Percentiles rank a stretch among this genome's conserved stretches.
Evolutionary conservation across 768 basidiomycete species (phyloP).

Genomic region (Russula compacta): DNA sequence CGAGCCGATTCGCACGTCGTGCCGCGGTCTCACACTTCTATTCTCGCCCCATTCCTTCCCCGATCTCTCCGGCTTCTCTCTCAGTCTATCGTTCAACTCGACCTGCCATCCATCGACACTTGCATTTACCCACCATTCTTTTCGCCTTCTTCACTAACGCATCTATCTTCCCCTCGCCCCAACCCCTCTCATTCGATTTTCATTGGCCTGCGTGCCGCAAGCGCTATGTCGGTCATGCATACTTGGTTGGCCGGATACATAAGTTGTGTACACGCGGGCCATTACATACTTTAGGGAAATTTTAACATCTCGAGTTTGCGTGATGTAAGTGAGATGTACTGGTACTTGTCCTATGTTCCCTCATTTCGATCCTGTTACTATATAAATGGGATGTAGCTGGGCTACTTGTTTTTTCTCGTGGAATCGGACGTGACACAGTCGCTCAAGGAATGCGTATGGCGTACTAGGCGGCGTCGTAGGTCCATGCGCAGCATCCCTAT

Average conservation of each 20-base stretch:
- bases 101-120: conserved; percentile 6
- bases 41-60: not conserved
- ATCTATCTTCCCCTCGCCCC: not conserved
- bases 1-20: no score
- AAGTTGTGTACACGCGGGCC: not conserved
- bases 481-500: no score
- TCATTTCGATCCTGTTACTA: conserved; percentile 1
- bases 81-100: conserved; percentile 5
- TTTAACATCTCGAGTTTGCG: conserved; percentile 1
- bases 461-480: no score
- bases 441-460: no score
- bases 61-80: not conserved
- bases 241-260: not conserved
- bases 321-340: conserved; percentile 7
- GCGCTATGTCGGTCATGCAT: not conserved
- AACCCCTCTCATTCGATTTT: conserved; percentile 1
- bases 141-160: conserved; percentile 6
- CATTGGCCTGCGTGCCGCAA: not conserved
- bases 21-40: not conserved
- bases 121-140: conserved; percentile 1
- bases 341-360: not conserved
- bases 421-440: no score
- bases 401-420: no score
- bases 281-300: conserved; percentile 15
- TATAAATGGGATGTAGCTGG: no score